Evolutionary conservation across 176 grass and related monocot genomes (phyloP), one percentile per base, ranked within the genome.

Genomic region (Elymus sibiricus): DNA sequence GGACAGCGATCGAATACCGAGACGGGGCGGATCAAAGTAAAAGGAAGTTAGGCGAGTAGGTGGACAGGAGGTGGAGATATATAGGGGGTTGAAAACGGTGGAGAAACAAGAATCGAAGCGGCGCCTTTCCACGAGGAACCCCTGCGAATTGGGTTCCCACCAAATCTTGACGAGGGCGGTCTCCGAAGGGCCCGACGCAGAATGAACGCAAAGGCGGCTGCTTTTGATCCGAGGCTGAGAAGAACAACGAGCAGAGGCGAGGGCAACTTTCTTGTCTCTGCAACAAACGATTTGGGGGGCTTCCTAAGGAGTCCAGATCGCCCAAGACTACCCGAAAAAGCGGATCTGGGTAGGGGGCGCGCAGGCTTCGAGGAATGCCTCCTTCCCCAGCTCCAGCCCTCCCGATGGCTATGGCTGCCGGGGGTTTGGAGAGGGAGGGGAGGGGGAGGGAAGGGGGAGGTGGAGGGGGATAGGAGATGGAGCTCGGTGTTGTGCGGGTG

Each of bases 161-260:
- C 84, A 81, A 91, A 85, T 88, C 86, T 91, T 82, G 77, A 78
- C 82, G 64, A 85, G 71, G 79, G 86, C 71, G 82, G 82, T 91
- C 90, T 88, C 89, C 67, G 27, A 68, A 91, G 81, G 68, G 81
- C 27, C 70, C 51, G 63, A 46, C 43, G 72, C 88, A 81, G 85
- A 81, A 85, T 81, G 87, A 88, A 85, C 81, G 89, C 81, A 77
- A 88, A 84, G 81, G 47, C 63, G 47, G 47, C 69, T 67, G 17
- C 49, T 81, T 84, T 84, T 76, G 85, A 87, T 84, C 81, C 69
- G 3, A 68, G 62, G 32, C 29, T 40, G 22, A 0, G 53, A 85
- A 70, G 69, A 88, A 72, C 61, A 31, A 80, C 69, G 9, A 74
- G 51, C 70, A 85, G 49, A 71, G 70, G 86, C 76, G 77, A 88